Evolutionary conservation across 495 filamentous ascomycete genomes (phyloP).

Genomic region (Aspergillus sclerotioniger): DNA sequence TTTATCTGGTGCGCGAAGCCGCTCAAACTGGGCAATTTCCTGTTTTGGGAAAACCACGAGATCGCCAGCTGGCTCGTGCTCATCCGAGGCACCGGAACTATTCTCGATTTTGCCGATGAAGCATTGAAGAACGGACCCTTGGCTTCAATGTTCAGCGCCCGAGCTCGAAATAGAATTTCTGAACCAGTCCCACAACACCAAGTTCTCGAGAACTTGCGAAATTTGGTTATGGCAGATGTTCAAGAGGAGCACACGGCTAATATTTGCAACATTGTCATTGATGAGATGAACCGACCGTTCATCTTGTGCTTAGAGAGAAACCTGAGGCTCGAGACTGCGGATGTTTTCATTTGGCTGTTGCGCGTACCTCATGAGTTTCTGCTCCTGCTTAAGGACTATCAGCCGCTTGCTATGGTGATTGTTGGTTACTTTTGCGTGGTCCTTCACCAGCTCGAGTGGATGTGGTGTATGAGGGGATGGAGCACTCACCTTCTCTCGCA

Average conservation of each 20-base stretch:
- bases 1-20: conserved; percentile 24
- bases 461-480: conserved; percentile 36
- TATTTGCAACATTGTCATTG: not conserved
- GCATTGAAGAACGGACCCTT: conserved; percentile 19
- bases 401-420: conserved; percentile 28
- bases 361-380: conserved; percentile 10
- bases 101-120: conserved; percentile 28
- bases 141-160: conserved; percentile 24
- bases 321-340: conserved; percentile 1
- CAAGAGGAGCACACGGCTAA: not conserved
- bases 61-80: conserved; percentile 41
- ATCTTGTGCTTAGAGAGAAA: not conserved
- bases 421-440: conserved; percentile 31
- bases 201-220: not conserved
- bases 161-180: not conserved
- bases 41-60: conserved; percentile 34
- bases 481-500: conserved; percentile 24
- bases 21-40: conserved; percentile 21
- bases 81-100: conserved; percentile 36
- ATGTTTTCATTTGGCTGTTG: conserved; percentile 7
- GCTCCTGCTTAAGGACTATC: conserved; percentile 6
- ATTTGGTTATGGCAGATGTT: not conserved
- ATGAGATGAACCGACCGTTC: conserved; percentile 5
- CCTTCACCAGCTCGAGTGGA: conserved; percentile 26
- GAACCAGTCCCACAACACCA: not conserved